Evolutionary conservation across 1,139 yeast species (phyloP), one percentile per base, ranked within the genome.

Genomic region (Meyerozyma smithsonii): DNA sequence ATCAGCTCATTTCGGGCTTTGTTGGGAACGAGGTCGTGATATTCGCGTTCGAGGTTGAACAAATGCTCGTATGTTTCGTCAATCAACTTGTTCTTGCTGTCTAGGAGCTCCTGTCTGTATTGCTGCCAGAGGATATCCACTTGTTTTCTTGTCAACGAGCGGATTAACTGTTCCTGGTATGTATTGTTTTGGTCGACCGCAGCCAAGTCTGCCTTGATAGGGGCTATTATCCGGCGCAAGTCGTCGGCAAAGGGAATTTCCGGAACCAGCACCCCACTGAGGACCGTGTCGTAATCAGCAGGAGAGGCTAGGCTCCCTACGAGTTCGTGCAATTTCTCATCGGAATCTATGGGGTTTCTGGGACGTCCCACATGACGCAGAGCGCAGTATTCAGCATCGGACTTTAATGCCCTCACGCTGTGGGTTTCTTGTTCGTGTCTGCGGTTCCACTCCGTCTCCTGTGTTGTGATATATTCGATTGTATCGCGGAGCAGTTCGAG

Each of bases 111-210:
- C 14, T 45, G 48, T 3, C 44, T 38, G 36, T 46, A 52, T 39
- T 58, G 61, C 23, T 45, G 54, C 73, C 73, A 68, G 19, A 64
- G 48, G 5, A 65, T 56, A 5, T 47, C 50, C 3, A 39, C 39
- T 10, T 49, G 42, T 8, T 36, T 32, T 11, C 36, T 36, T 2
- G 53, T 39, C 2, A 42, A 38, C 4, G 36, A 36, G 23, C 54
- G 55, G 14, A 51, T 47, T 17, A 54, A 35, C 4, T 44, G 40
- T 2, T 47, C 40, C 3, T 49, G 50, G 36, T 52, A 51, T 3
- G 43, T 36, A 32, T 44, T 56, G 24, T 44, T 47, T 12, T 43
- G 41, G 17, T 44, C 44, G 2, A 51, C 25, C 2, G 53, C 40
- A 10, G 47, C 33, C 3, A 50, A 28, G 4, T 45, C 33, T 3